These are phyloP conservation scores for Hortaea werneckii DNA, from an alignment of 2,329 filamentous ascomycete genomes.

Conservation along the genomic window DNA sequence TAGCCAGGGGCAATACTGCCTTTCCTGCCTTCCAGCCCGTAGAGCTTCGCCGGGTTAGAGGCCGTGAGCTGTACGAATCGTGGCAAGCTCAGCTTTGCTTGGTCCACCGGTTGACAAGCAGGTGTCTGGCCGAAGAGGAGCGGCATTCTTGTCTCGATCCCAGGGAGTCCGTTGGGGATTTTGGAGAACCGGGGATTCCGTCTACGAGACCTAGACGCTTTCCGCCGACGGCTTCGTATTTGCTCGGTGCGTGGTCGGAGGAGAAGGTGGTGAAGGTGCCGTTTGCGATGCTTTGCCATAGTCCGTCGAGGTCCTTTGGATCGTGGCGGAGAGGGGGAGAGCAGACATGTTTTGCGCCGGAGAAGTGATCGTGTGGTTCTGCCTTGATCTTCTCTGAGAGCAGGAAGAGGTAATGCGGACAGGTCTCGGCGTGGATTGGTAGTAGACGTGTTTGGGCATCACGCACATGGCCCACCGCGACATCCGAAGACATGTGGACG, in stretches of 20 bases:
- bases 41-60: slow-evolving; percentile 36
- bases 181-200: slow-evolving; percentile 29
- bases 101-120: slow-evolving; percentile 16
- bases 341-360: slow-evolving; percentile 27
- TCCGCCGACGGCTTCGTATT: slow-evolving; percentile 28
- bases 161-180: slow-evolving; percentile 36
- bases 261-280: slow-evolving; percentile 26
- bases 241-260: slow-evolving; percentile 30
- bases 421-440: slow-evolving; percentile 29
- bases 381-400: slow-evolving; percentile 23
- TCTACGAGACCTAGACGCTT: slow-evolving; percentile 30
- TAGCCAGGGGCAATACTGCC: slow-evolving; percentile 33
- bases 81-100: slow-evolving; percentile 23
- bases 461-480: slow-evolving; percentile 24
- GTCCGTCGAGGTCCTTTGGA: slow-evolving; percentile 22
- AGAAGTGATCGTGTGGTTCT: slow-evolving; percentile 24
- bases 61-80: slow-evolving; percentile 37
- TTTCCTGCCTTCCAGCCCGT: slow-evolving; percentile 31
- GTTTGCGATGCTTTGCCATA: slow-evolving; percentile 27
- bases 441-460: slow-evolving; percentile 26
- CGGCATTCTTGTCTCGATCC: slow-evolving; percentile 33
- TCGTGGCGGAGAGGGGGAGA: slow-evolving; percentile 25
- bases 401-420: slow-evolving; percentile 28
- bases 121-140: slow-evolving; percentile 29
- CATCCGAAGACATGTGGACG: slow-evolving; percentile 38